Conservation (phyloP, 2,329 filamentous ascomycete genomes). For the Botrytis fragariae region DNA sequence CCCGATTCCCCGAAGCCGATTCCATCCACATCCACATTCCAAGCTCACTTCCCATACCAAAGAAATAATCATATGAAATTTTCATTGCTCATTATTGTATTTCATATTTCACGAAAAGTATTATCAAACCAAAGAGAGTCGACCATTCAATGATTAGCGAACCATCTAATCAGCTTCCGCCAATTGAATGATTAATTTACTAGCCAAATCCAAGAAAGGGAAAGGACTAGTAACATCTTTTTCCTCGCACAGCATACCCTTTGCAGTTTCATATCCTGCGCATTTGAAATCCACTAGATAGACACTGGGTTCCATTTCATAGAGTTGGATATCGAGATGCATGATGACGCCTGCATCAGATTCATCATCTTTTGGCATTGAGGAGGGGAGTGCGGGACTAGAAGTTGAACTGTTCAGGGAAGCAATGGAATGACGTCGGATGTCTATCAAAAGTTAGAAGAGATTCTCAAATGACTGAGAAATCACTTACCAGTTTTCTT, state of each 20-base stretch:
- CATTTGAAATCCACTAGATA: constrained; percentile 99
- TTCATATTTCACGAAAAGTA: neutral
- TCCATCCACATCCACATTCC: neutral
- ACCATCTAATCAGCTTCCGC: constrained; percentile 67
- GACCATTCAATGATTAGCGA: neutral
- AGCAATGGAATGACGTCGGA: constrained; percentile 41
- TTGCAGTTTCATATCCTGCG: constrained; percentile 82
- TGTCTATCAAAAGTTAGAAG: constrained; percentile 48
- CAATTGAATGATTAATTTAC: constrained; percentile 87
- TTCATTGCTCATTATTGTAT: constrained; percentile 1
- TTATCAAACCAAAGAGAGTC: neutral
- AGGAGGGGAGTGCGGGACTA: constrained; percentile 27
- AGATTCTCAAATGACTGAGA: constrained; percentile 48
- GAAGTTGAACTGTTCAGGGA: constrained; percentile 38
- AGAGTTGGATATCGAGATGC: constrained; percentile 94
- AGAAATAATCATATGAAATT: neutral
- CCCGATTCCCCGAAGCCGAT: neutral
- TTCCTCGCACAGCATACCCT: constrained; percentile 77
- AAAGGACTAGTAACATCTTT: constrained; percentile 96
- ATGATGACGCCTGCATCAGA: constrained; percentile 61
- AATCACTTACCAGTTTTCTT: constrained; percentile 72
- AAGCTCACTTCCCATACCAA: neutral
- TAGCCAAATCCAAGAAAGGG: constrained; percentile 92
- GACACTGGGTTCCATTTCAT: constrained; percentile 86
- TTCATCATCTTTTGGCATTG: constrained; percentile 19